These are phyloP conservation scores for Brassica incana DNA, from an alignment of 345 rosid species.

Conservation along the genomic window DNA sequence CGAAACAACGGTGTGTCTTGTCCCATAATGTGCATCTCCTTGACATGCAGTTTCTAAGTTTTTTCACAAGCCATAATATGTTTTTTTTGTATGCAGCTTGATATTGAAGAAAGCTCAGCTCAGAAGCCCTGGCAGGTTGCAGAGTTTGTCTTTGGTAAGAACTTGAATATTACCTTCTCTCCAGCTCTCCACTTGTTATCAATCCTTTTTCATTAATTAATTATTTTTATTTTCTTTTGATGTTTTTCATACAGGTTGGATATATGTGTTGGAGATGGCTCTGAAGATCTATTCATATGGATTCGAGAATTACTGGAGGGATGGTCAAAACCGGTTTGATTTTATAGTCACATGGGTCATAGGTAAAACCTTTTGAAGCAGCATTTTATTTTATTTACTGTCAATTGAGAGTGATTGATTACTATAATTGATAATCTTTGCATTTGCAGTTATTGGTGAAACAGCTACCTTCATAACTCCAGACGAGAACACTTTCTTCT, in stretches of 20 bases:
- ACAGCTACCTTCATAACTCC: slow-evolving; percentile 81
- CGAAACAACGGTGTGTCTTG: slow-evolving; percentile 80
- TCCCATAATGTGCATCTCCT: slow-evolving; percentile 8
- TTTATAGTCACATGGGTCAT: slow-evolving; percentile 85
- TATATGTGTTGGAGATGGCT: slow-evolving; percentile 95
- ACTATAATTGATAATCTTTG: slow-evolving; percentile 25
- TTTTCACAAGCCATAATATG: slow-evolving; percentile 1
- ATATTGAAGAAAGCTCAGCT: slow-evolving; percentile 79
- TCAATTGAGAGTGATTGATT: slow-evolving; percentile 8
- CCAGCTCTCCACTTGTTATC: not conserved
- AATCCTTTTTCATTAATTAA: too few relatives aligned
- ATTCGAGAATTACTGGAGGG: slow-evolving; percentile 91
- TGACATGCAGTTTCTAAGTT: not conserved
- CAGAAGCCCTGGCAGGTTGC: slow-evolving; percentile 87
- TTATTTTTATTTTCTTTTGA: not conserved
- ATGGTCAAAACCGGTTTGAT: slow-evolving; percentile 93
- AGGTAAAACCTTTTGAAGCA: slow-evolving; percentile 49
- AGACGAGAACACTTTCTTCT: slow-evolving; percentile 58
- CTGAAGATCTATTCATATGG: slow-evolving; percentile 83
- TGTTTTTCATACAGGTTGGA: slow-evolving; percentile 69
- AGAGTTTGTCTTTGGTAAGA: slow-evolving; percentile 90
- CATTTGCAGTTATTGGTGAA: slow-evolving; percentile 86
- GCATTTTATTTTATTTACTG: not conserved
- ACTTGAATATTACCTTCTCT: slow-evolving; percentile 23
- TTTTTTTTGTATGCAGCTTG: slow-evolving; percentile 60